Evolutionary conservation across 495 filamentous ascomycete species (phyloP), one percentile per base, ranked within the genome.

Genomic region (Pseudevernia furfuracea): DNA sequence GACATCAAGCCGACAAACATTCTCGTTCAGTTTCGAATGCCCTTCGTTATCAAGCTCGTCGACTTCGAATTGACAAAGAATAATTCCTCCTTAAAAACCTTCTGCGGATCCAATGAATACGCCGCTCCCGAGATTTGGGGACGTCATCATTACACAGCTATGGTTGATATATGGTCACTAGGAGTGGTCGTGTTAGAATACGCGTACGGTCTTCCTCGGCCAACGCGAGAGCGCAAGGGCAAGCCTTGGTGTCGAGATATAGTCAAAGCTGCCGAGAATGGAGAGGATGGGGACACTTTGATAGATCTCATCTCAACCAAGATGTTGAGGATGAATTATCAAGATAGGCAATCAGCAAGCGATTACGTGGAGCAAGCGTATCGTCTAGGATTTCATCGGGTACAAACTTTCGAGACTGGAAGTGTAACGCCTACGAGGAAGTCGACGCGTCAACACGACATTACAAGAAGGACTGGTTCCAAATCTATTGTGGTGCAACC

Each of bases 121-220:
- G n/a, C n/a, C n/a, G n/a, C n/a, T n/a, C n/a, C 15, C 21, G 21
- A 59, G 57, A 59, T 59, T 59, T 59, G n/a, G 19, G 34, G 25
- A 41, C 34, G 25, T 59, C n/a, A 41, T 36, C 28, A 59, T 59
- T 68, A 68, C 30, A 68, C 43, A 19, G n/a, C 57, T 34, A 53
- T 39, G 4, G 46, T 68, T 37, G 46, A 68, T 28, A 46, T 68
- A 46, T 65, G 56, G 46, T 65, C 28, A 60, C 37, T 68, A 30
- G 57, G 56, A 60, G 56, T 65, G 21, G 37, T 68, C 44, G 44
- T 65, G 11, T 60, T 68, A 44, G 0, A 65, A 37, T 68, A 55
- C 39, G 44, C 11, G 46, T 65, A 68, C 41, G 57, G 46, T 57
- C 63, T 65, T 49, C 44, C 57, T 23, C 6, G 36, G 25, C 32